These are phyloP conservation scores for Bacterosira constricta DNA, from an alignment of 108 stramenopile species.

Conservation along the genomic window DNA sequence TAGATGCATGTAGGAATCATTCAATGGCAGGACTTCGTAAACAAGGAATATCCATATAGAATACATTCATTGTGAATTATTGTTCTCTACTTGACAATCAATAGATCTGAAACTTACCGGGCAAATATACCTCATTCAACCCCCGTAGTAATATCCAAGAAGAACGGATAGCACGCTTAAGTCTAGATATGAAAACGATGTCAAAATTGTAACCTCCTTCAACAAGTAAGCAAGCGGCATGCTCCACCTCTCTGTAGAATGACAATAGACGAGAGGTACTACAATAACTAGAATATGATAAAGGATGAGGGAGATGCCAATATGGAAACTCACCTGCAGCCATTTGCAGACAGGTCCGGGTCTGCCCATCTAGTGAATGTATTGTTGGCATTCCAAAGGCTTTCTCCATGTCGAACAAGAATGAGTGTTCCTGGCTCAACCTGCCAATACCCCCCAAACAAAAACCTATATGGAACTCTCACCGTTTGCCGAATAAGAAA, in stretches of 20 bases:
- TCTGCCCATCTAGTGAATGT: constrained; percentile 84
- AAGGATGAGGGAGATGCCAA: too few species aligned
- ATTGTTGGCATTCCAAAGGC: constrained; percentile 71
- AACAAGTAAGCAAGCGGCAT: constrained; percentile 60
- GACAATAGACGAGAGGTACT: too few species aligned
- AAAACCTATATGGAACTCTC: not conserved
- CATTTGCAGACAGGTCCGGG: constrained; percentile 71
- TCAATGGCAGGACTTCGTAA: too few species aligned
- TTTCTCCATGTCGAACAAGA: constrained; percentile 81
- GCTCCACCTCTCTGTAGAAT: constrained; percentile 46
- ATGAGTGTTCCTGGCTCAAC: constrained; percentile 79
- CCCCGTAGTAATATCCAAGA: constrained; percentile 86
- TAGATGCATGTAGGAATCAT: too few species aligned
- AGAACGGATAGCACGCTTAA: constrained; percentile 91
- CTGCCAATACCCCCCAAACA: not conserved
- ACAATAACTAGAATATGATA: not conserved
- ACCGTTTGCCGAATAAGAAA: not conserved
- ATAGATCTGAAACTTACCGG: too few species aligned
- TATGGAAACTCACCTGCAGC: too few species aligned
- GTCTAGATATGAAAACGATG: constrained; percentile 82
- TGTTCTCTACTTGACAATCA: too few species aligned
- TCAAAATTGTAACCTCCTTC: constrained; percentile 88
- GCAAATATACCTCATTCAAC: constrained; percentile 86
- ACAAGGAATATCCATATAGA: too few species aligned
- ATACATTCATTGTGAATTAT: too few species aligned